Conservation (phyloP, 331 rosid genomes). For the Quercus lobata region DNA sequence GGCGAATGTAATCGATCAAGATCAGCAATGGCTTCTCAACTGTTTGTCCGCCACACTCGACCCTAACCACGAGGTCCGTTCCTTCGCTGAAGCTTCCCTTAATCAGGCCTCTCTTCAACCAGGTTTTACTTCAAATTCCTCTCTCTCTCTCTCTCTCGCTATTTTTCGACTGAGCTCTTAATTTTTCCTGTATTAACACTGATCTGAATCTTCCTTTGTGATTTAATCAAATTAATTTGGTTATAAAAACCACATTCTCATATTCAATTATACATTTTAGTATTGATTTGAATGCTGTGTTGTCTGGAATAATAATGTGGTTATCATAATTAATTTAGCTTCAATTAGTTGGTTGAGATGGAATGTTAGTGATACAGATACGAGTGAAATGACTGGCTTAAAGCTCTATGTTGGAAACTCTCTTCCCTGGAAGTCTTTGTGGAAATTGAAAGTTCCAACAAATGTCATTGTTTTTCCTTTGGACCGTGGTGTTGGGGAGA, state of each 20-base stretch:
- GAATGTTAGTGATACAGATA: background rate
- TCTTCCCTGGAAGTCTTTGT: background rate
- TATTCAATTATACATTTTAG: background rate
- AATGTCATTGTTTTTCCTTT: too few species aligned
- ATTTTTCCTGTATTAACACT: background rate
- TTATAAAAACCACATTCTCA: background rate
- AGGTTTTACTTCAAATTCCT: conserved; percentile 38
- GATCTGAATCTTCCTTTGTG: background rate
- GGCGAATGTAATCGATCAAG: conserved; percentile 67
- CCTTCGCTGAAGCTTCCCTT: conserved; percentile 83
- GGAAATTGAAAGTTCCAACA: too few species aligned
- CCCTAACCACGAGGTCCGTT: conserved; percentile 82
- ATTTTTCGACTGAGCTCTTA: background rate
- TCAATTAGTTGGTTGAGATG: background rate
- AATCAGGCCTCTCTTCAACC: conserved; percentile 87
- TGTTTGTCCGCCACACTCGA: conserved; percentile 93
- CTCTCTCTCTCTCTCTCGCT: background rate
- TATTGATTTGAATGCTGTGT: too few species aligned
- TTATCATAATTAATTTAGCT: background rate
- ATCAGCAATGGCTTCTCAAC: conserved; percentile 88
- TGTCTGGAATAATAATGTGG: background rate
- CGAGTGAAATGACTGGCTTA: background rate
- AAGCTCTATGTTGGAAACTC: background rate
- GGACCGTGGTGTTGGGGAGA: too few species aligned
- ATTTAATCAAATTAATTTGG: background rate